Evolutionary conservation across 2,329 filamentous ascomycete species (phyloP).

Genomic region (Dactylellina haptotyla): DNA sequence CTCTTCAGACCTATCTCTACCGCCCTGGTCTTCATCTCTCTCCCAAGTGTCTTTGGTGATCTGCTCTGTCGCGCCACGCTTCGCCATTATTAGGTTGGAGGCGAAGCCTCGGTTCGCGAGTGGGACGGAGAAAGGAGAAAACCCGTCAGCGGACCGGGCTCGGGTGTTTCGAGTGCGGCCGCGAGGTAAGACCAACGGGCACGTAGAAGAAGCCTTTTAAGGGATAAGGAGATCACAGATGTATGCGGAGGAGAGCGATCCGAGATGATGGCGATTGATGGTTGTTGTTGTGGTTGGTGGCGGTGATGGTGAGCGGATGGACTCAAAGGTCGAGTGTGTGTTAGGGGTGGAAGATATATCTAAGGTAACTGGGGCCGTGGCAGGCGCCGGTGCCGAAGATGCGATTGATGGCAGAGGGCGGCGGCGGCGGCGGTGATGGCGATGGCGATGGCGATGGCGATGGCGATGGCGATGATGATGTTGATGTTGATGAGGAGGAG

Average conservation of each 20-base stretch:
- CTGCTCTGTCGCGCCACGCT: conserved; percentile 50
- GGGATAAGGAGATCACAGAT: no score
- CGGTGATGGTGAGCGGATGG: no score
- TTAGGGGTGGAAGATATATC: no score
- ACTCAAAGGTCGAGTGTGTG: no score
- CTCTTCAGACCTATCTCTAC: conserved; percentile 49
- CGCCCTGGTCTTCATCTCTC: conserved; percentile 39
- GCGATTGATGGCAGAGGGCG: neutral
- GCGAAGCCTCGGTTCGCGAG: neutral
- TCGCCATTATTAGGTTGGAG: conserved; percentile 29
- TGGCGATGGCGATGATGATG: conserved; percentile 16
- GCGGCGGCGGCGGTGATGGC: conserved; percentile 5
- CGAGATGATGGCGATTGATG: no score
- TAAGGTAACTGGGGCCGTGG: no score
- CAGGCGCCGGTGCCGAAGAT: neutral
- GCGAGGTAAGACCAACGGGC: no score
- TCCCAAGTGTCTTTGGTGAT: conserved; percentile 53
- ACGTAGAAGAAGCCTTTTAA: no score
- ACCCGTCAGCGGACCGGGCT: neutral
- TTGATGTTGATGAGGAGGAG: conserved; percentile 6
- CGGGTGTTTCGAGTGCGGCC: neutral
- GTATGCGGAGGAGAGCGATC: no score
- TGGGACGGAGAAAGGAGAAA: neutral
- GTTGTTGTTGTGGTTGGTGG: no score
- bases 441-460: conserved; percentile 14